Evolutionary conservation across 352 stramenopile genomes (phyloP).

Genomic region (Bremia lactucae): DNA sequence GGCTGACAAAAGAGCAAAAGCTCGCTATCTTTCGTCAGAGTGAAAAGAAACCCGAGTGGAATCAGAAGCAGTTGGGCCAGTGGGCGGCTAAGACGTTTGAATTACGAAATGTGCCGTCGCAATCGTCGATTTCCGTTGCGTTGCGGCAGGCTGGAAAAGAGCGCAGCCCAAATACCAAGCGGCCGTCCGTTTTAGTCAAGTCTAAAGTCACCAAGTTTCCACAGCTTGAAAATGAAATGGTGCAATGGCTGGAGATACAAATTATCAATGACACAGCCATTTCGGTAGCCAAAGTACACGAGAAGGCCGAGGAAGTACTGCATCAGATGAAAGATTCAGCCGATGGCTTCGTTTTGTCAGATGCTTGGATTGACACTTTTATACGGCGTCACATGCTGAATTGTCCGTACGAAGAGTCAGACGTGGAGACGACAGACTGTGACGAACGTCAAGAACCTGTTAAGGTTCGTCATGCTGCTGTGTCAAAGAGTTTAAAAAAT

Average conservation of each 20-base stretch:
- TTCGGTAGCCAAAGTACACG: constrained; percentile 6
- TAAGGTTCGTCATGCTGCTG: background rate
- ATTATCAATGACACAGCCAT: constrained; percentile 17
- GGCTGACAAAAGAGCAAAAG: constrained; percentile 55
- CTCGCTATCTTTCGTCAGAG: constrained; percentile 56
- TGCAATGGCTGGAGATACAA: constrained; percentile 41
- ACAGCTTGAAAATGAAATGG: constrained; percentile 46
- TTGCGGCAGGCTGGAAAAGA: constrained; percentile 37
- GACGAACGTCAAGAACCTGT: constrained; percentile 3
- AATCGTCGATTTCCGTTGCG: constrained; percentile 67
- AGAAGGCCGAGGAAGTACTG: constrained; percentile 9
- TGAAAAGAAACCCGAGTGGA: constrained; percentile 45
- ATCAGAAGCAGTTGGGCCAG: constrained; percentile 49
- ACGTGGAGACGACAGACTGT: constrained; percentile 11
- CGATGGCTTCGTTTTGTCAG: constrained; percentile 18
- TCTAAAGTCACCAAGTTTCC: constrained; percentile 51
- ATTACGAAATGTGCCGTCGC: constrained; percentile 44
- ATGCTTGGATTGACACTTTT: constrained; percentile 22
- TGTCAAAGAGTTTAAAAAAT: background rate
- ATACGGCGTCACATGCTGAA: constrained; percentile 17
- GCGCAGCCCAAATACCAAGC: constrained; percentile 26
- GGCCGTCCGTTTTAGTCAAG: constrained; percentile 24
- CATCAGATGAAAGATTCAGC: constrained; percentile 4
- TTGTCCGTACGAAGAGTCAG: constrained; percentile 17
- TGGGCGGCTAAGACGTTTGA: constrained; percentile 56